Conservation (phyloP, 208 protist species). For the Wallacemonas sp. region DNA sequence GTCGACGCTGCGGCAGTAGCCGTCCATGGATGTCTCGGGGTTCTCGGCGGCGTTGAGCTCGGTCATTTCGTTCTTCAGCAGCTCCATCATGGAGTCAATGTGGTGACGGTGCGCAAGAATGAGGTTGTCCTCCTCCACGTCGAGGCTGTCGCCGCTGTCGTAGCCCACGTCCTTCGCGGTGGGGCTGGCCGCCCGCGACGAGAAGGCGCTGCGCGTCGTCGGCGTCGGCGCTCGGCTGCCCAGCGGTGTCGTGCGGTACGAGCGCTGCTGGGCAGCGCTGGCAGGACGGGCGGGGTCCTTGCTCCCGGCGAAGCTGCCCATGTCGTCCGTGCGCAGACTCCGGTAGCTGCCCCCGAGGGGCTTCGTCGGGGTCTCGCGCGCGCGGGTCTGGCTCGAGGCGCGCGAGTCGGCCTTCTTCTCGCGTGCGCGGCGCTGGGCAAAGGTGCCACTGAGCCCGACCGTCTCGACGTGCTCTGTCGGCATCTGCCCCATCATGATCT, state of each 20-base stretch:
- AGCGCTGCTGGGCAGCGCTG: conserved; percentile 1
- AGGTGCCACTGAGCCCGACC: conserved; percentile 68
- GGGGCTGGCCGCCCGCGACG: conserved; percentile 29
- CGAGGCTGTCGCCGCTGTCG: conserved; percentile 80
- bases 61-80: conserved; percentile 93
- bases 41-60: conserved; percentile 91
- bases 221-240: conserved; percentile 32
- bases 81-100: conserved; percentile 93
- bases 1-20: conserved; percentile 91
- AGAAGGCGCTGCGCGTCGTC: conserved; percentile 38
- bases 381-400: conserved; percentile 59
- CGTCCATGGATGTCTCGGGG: conserved; percentile 84
- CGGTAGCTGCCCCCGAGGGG: conserved; percentile 33
- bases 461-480: conserved; percentile 87
- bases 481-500: conserved; percentile 94
- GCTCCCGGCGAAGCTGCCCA: conserved; percentile 39
- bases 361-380: conserved; percentile 63
- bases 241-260: conserved; percentile 28
- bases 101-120: conserved; percentile 91
- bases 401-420: conserved; percentile 47
- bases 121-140: conserved; percentile 90
- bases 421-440: conserved; percentile 82
- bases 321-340: conserved; percentile 34
- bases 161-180: conserved; percentile 55
- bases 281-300: conserved; percentile 29